These are phyloP conservation scores for Hura crepitans DNA, from an alignment of 441 rosid species.

Conservation along the genomic window DNA sequence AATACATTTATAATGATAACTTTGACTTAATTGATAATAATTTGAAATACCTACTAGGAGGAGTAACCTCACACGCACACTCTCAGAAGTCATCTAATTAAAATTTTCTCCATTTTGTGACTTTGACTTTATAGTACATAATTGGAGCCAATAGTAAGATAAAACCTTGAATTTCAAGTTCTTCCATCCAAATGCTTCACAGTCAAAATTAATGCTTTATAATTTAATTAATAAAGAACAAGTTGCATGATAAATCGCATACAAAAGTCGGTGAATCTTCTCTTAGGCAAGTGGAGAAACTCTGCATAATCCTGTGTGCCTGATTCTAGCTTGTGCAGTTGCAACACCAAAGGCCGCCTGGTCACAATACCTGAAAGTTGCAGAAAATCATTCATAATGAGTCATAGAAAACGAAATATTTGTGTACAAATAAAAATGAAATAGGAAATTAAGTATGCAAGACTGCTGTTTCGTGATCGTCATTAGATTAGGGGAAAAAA, in stretches of 20 bases:
- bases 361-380: constrained; percentile 63
- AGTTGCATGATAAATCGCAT: constrained; percentile 22
- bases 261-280: constrained; percentile 58
- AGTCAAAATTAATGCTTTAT: background rate
- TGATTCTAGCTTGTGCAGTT: constrained; percentile 63
- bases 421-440: background rate
- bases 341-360: constrained; percentile 81
- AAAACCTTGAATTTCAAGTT: background rate
- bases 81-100: background rate
- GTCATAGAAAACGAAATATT: background rate
- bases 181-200: background rate
- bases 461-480: too few relatives aligned
- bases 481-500: too few relatives aligned
- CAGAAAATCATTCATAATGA: background rate
- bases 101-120: background rate
- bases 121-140: background rate
- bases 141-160: background rate
- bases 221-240: background rate
- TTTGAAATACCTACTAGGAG: background rate
- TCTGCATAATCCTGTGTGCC: constrained; percentile 64
- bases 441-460: too few relatives aligned
- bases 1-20: background rate
- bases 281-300: constrained; percentile 68
- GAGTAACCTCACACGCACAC: background rate
- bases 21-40: background rate